Base-by-base conservation (phyloP, 1,284 basidiomycete genomes). In the Malassezia caprae region DNA sequence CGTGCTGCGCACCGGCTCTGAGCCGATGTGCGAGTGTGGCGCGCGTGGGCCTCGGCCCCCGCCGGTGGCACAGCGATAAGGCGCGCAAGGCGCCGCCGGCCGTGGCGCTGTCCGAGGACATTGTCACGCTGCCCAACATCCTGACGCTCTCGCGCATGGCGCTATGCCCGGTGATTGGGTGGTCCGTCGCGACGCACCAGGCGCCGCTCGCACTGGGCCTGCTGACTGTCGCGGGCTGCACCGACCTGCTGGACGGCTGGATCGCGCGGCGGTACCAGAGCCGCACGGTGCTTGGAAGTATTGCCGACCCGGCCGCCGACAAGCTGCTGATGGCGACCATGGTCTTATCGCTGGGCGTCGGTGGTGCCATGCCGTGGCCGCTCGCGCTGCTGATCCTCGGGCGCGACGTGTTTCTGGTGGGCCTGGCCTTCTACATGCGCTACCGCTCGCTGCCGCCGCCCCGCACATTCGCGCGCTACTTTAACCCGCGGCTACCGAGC, bases 231-330 rank as follows among this genome's bases (percentile, higher is more conserved):
- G 90, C 91, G 3, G 90, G 90, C 15, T 73, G 90, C 43, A 89
- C 89, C 3, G 94, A 98, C 76, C 77, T 86, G 87, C 80, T 86
- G 48, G 93, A 98, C 68, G 93, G 93, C 1, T 94, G 80, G 74
- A 77, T 98, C 45, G 94, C 93, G 0, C 80, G 93, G 57, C 81
- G 81, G 86, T 90, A 84, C 81, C 78, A 62, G 39, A 61, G 58
- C 40, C 59, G 63, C 45, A 85, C 88, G 10, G 89, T 96, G 10
- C 80, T 98, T 31, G 93, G 93, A 10, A 88, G 87, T 11, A 91
- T 98, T 56, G 81, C 96, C 7, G 94, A 99, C 75, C 93, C 93
- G 8, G 90, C 91, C 0, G 93, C 94, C 2, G 93, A 99, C 80
- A 99, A 99, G 77, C 80, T 84, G 23, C 78, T 99, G 42, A 88